Evolutionary conservation across 2,329 filamentous ascomycete species (phyloP).

Genomic region (Pseudocercospora musae): DNA sequence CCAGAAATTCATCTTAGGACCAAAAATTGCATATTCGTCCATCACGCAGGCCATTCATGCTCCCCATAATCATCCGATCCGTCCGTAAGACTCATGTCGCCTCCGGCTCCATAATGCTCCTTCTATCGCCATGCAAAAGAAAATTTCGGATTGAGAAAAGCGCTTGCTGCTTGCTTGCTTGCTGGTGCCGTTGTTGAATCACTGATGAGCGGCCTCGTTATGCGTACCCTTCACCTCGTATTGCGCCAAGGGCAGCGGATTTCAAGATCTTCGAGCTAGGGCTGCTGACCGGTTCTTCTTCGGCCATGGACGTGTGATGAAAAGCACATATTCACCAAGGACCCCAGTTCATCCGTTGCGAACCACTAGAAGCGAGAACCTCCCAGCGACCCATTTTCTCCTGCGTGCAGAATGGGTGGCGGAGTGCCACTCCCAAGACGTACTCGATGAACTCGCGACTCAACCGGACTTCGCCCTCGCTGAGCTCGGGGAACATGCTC

Average conservation of each 20-base stretch:
- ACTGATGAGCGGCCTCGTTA: neutral
- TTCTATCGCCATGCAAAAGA: constrained; percentile 13
- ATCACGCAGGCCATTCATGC: constrained; percentile 4
- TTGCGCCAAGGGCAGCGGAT: neutral
- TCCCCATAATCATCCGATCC: constrained; percentile 11
- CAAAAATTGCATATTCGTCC: neutral
- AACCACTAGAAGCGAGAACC: constrained; percentile 24
- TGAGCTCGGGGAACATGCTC: constrained; percentile 25
- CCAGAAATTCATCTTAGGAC: neutral
- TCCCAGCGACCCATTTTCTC: constrained; percentile 31
- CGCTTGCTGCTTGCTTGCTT: neutral
- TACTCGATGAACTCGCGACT: constrained; percentile 29
- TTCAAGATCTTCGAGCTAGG: neutral
- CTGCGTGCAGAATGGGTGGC: constrained; percentile 26
- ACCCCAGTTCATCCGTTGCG: constrained; percentile 28
- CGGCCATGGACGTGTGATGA: neutral
- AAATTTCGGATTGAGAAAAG: neutral
- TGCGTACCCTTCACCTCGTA: no score
- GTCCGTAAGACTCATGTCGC: neutral
- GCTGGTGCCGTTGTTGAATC: neutral
- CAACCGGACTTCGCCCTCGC: constrained; percentile 21
- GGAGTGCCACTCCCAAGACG: constrained; percentile 25
- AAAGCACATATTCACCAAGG: constrained; percentile 25
- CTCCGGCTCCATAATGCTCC: neutral
- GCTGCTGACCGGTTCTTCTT: neutral